Evolutionary conservation across 148 eudicot genomes (phyloP).

Genomic region (Vaccinium vitisidaea): DNA sequence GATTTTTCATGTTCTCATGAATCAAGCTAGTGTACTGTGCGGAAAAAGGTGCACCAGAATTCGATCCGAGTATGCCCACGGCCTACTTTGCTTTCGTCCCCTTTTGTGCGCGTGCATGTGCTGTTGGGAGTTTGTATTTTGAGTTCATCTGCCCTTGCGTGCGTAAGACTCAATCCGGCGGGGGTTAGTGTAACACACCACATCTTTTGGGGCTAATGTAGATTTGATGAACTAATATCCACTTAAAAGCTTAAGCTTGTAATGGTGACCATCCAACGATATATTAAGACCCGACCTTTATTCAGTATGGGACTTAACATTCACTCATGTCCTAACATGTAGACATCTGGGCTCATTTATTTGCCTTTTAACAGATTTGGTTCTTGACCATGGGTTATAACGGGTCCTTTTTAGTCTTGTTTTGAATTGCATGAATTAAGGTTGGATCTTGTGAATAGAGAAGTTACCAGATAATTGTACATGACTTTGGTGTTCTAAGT

Average conservation of each 20-base stretch:
- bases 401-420: neutral
- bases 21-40: neutral
- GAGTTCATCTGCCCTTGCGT: neutral
- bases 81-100: neutral
- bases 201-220: neutral
- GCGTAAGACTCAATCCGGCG: neutral
- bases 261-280: neutral
- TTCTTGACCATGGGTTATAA: neutral
- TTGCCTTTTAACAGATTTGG: neutral
- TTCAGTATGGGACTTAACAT: neutral
- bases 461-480: neutral
- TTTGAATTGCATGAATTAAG: neutral
- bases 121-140: neutral
- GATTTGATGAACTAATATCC: neutral
- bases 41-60: neutral
- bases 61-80: neutral
- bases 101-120: neutral
- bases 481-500: no score
- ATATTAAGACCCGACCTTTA: neutral
- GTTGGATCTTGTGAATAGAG: conserved; percentile 5
- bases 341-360: neutral
- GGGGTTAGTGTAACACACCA: neutral
- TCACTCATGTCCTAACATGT: neutral
- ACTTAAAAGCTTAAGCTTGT: neutral
- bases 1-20: neutral